Conservation (phyloP, 148 eudicot species). For the Rhododendron griersonianum region DNA sequence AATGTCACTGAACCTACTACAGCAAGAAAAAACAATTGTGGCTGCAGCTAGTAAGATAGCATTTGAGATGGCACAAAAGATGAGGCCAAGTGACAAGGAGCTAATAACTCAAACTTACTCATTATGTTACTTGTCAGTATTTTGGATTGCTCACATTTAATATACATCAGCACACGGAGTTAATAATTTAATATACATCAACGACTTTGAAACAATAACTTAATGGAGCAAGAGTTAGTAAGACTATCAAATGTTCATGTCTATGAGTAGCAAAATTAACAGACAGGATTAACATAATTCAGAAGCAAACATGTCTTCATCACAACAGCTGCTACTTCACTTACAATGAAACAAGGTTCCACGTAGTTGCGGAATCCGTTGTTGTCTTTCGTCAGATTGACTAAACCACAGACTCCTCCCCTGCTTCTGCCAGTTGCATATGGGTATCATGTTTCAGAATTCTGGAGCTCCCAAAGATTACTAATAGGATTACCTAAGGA, state of each 20-base stretch:
- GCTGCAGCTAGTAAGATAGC: neutral
- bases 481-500: neutral
- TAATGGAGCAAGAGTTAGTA: neutral
- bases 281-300: neutral
- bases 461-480: neutral
- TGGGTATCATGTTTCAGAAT: neutral
- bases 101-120: neutral
- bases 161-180: neutral
- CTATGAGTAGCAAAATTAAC: neutral
- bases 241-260: neutral
- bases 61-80: neutral
- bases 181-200: too few species aligned
- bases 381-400: slow-evolving; percentile 1
- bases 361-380: neutral
- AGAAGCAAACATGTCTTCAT: slow-evolving; percentile 17
- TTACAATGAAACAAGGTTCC: neutral
- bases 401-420: slow-evolving; percentile 70
- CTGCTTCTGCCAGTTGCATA: slow-evolving; percentile 52
- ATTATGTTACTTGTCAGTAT: neutral
- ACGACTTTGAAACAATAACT: neutral
- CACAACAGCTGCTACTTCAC: slow-evolving; percentile 6
- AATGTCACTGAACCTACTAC: neutral
- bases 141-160: neutral
- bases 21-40: neutral
- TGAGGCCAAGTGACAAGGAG: neutral